A percentile compares a stretch with the other conserved stretches of the same genome.
Evolutionary conservation across 305 asterid species (phyloP).

Genomic region (Fraxinus paxiana): DNA sequence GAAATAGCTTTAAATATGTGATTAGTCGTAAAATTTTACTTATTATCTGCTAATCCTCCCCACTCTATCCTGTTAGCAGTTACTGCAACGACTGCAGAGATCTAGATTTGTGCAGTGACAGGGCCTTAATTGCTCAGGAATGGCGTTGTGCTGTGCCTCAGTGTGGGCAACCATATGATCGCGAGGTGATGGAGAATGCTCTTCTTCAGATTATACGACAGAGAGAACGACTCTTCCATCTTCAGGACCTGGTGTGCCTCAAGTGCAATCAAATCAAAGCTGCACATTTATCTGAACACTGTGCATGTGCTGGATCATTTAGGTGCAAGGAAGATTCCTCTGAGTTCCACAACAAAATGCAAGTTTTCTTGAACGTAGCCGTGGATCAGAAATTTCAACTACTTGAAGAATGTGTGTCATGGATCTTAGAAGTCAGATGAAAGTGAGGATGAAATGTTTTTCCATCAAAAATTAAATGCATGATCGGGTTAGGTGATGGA

Average conservation of each 20-base stretch:
- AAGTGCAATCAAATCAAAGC: conserved; percentile 87
- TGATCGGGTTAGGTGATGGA: background rate
- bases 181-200: conserved; percentile 71
- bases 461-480: background rate
- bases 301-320: conserved; percentile 80
- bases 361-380: conserved; percentile 57
- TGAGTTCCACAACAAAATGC: conserved; percentile 65
- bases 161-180: conserved; percentile 85
- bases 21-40: background rate
- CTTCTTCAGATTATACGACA: conserved; percentile 79
- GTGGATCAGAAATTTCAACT: conserved; percentile 66
- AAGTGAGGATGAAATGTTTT: conserved; percentile 4
- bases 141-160: conserved; percentile 78
- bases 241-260: conserved; percentile 84
- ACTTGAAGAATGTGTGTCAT: conserved; percentile 66
- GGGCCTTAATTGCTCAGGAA: conserved; percentile 53
- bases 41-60: conserved; percentile 14
- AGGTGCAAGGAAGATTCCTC: conserved; percentile 63
- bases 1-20: background rate
- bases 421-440: conserved; percentile 61
- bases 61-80: conserved; percentile 37
- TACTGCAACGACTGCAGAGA: conserved; percentile 93
- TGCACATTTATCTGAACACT: conserved; percentile 73
- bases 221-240: conserved; percentile 80
- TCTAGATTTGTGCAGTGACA: conserved; percentile 70